Evolutionary conservation across 768 basidiomycete species (phyloP), one percentile per base, ranked within the genome.

Genomic region (Suillus paluster): DNA sequence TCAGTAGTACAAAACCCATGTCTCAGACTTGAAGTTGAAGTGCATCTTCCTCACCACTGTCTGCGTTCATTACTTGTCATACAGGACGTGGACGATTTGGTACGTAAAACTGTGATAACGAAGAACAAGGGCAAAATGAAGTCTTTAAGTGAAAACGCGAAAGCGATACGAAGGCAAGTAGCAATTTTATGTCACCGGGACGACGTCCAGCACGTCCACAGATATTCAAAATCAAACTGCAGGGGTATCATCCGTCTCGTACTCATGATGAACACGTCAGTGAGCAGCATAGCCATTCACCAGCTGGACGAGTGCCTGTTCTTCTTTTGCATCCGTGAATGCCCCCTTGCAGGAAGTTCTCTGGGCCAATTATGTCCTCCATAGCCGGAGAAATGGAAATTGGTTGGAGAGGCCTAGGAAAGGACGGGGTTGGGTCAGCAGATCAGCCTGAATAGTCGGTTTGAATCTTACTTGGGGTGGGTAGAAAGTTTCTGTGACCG

Each of bases 401-500:
- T 25, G 12, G n/a, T 3, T 27, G 15, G 25, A 27, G 25, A 17
- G 46, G 15, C 27, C 46, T 48, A n/a, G 15, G 42, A 44, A 44
- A 5, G n/a, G 17, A 48, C 25, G 46, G 27, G 8, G 15, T 15
- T 25, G 46, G 27, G 46, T 9, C 8, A 48, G 15, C 25, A 48
- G 23, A 48, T 48, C 25, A 48, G 8, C 0, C 17, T 17, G 12
- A n/a, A 48, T 21, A 14, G 23, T 9, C 15, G 23, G 17, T 33
- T 5, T 1, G 36, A n/a, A 55, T 50, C 62, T 21, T 57, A 71
- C 70, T 42, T 59, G 64, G 34, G 64, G 44, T 6, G 71, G 61
- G 39, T 62, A 67, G 7, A 21, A 50, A 5, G 57, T 58, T 11
- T 62, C 57, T 8, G 67, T 71, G n/a, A 61, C 60, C 0, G 70